A percentile compares a stretch with the other conserved stretches of the same genome.
These are phyloP conservation scores for Nicotiana paniculata DNA, from an alignment of 257 asterid species.

Conservation along the genomic window DNA sequence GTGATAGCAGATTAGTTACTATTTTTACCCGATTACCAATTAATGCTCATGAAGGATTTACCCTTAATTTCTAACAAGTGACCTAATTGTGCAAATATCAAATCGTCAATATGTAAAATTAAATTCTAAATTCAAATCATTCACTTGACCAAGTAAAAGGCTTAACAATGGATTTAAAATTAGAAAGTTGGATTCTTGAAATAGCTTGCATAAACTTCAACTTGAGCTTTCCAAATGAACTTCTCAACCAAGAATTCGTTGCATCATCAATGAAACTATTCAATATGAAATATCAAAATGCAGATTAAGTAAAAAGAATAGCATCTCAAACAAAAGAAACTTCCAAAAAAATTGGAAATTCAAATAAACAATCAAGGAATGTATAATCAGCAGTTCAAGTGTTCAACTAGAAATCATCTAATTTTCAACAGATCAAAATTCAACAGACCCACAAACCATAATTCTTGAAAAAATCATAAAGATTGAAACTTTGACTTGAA, in stretches of 20 bases:
- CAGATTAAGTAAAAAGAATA: slow-evolving; percentile 25
- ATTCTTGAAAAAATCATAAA: slow-evolving; percentile 23
- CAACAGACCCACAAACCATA: slow-evolving; percentile 36
- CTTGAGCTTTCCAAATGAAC: neutral
- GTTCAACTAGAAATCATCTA: slow-evolving; percentile 29
- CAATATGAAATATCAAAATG: slow-evolving; percentile 26
- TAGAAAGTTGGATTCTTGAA: neutral
- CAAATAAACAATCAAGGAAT: slow-evolving; percentile 12
- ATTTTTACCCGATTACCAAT: too few species aligned
- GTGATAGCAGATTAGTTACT: too few species aligned
- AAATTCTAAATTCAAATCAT: slow-evolving; percentile 1
- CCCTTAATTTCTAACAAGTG: too few species aligned
- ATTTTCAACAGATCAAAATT: slow-evolving; percentile 35
- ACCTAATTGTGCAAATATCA: too few species aligned
- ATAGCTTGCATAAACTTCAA: neutral
- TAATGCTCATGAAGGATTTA: too few species aligned
- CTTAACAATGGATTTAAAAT: neutral
- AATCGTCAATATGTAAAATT: too few species aligned
- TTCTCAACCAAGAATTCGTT: slow-evolving; percentile 6
- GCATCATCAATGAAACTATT: slow-evolving; percentile 17
- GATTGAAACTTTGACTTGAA: slow-evolving; percentile 29
- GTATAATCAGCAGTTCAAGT: slow-evolving; percentile 19
- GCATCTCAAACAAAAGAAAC: slow-evolving; percentile 19
- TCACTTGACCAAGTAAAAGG: neutral
- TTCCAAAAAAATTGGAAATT: slow-evolving; percentile 23